Evolutionary conservation across 805 yeast species (phyloP), one percentile per base, ranked within the genome.

Genomic region (Starmerella etchellsii): DNA sequence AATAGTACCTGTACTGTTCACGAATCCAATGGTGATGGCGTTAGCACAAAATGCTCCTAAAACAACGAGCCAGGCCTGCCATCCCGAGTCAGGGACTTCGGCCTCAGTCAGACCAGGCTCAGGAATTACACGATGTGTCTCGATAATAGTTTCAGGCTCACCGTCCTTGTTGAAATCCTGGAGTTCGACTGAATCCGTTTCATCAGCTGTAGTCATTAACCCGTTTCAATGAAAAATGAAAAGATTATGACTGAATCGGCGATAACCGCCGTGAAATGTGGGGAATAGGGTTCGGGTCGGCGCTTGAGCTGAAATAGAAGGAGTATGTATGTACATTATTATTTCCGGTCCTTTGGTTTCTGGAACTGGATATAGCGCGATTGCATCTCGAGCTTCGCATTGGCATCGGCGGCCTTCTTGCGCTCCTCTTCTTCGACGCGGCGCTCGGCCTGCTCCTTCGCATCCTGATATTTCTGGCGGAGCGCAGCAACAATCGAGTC

Each of bases 1-100:
- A 28, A 78, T 64, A 0, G 76, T 77, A 42, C 85, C 85, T 11
- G 71, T 65, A 0, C 80, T 58, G 54, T 78, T 79, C 59, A 76
- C 65, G 26, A 79, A 49, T 1, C 91, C 91, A 53, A 78, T 70
- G 4, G 71, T 65, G 23, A 71, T 68, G 4, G 71, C 55, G 44
- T 74, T 58, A 2, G 81, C 81, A 31, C 73, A 55, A 47, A 73
- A 72, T 0, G 76, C 66, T 2, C 78, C 79, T 15, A 70, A 40
- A 4, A 70, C 54, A 0, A 74, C 73, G 4, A 66, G 63, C 54
- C 76, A 61, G 63, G 79, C 76, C 5, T 69, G 69, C 38, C 52
- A 54, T 2, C 78, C 74, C 2, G 73, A 69, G 34, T 76, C 79
- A 4, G 73, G 73, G 32, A 41, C 24, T n/a, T 34, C 34, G 4